Evolutionary conservation across 1,139 yeast species (phyloP).

Genomic region (Scheffersomyces illinoinensis): DNA sequence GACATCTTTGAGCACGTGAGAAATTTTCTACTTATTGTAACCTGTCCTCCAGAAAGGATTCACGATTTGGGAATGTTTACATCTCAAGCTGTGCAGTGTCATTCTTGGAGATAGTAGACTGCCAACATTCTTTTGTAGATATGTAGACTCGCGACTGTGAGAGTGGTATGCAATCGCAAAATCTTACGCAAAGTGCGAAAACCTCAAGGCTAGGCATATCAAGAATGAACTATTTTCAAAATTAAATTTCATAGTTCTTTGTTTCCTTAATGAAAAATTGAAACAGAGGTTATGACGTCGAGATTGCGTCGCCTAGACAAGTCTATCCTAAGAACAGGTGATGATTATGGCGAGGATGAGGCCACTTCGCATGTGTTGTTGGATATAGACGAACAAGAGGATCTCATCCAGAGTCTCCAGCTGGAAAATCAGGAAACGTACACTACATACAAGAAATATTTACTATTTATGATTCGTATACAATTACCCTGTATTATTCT

Average conservation of each 20-base stretch:
- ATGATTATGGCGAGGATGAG: constrained; percentile 4
- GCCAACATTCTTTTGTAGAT: background rate
- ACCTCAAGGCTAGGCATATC: background rate
- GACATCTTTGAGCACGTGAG: background rate
- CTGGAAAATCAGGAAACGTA: constrained; percentile 10
- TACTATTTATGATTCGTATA: constrained; percentile 9
- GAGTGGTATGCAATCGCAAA: background rate
- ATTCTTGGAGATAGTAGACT: background rate
- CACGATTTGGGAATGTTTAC: background rate
- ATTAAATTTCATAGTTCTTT: background rate
- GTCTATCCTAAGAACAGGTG: constrained; percentile 9
- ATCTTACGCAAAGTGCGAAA: background rate
- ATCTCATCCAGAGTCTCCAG: constrained; percentile 8
- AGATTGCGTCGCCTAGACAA: constrained; percentile 14
- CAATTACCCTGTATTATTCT: constrained; percentile 13
- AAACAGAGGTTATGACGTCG: constrained; percentile 6
- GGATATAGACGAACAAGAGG: constrained; percentile 15
- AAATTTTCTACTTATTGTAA: background rate
- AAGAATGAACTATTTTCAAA: background rate
- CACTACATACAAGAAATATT: constrained; percentile 4
- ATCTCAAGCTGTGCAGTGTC: background rate
- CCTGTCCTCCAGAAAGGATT: background rate
- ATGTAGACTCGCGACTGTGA: background rate
- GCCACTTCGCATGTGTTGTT: constrained; percentile 2
- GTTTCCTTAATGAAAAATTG: background rate